These are phyloP conservation scores for Podospora anserina DNA, from an alignment of 495 filamentous ascomycete genomes.

Conservation along the genomic window DNA sequence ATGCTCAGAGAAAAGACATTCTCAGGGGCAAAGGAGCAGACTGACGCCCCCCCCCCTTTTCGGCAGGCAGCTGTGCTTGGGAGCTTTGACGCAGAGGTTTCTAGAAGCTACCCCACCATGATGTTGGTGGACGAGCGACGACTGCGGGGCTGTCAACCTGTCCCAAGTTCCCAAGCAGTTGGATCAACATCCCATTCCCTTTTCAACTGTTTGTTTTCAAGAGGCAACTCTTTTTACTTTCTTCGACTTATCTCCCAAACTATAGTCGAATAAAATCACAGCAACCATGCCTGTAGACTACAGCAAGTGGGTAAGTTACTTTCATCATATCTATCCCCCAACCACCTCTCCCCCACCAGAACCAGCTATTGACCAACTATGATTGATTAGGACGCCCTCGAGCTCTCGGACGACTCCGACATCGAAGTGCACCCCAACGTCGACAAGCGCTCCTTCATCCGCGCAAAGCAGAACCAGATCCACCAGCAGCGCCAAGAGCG, in stretches of 20 bases:
- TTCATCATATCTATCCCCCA: not conserved
- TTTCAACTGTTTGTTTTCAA: not conserved
- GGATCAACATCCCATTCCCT: not conserved
- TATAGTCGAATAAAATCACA: not conserved
- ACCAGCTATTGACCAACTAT: constrained; percentile 1
- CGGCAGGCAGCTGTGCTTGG: not conserved
- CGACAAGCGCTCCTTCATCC: constrained; percentile 97
- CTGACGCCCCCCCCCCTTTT: not conserved
- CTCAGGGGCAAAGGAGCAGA: not conserved
- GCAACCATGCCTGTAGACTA: constrained; percentile 82
- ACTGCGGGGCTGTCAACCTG: constrained; percentile 1
- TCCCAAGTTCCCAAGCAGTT: constrained; percentile 4
- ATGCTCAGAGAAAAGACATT: not conserved
- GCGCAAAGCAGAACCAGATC: constrained; percentile 96
- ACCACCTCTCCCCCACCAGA: not conserved
- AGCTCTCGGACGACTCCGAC: constrained; percentile 96
- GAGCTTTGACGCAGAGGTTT: constrained; percentile 11
- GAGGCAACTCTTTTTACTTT: not conserved
- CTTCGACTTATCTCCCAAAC: not conserved
- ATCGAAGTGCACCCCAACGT: constrained; percentile 99
- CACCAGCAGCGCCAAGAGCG: constrained; percentile 82
- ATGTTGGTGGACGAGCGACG: not conserved
- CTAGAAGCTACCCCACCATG: constrained; percentile 24
- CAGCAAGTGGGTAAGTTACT: constrained; percentile 75
- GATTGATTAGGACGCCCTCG: constrained; percentile 66